Conservation (phyloP, 140 eudicot species). For the Erigeron philadelphicus region DNA sequence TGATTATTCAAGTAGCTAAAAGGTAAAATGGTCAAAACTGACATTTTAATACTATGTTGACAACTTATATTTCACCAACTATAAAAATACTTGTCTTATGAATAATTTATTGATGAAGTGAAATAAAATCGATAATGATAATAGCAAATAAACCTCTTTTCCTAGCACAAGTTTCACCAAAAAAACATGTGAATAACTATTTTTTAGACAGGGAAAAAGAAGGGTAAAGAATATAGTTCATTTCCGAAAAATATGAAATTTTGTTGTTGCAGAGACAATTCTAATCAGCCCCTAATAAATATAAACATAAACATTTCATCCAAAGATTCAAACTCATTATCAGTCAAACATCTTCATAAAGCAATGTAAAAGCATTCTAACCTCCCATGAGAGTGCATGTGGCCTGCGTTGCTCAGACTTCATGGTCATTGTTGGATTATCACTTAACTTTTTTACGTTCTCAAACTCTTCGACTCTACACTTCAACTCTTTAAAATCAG, state of each 20-base stretch:
- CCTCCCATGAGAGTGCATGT: slow-evolving; percentile 99
- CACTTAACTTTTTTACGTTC: slow-evolving; percentile 51
- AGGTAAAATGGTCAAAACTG: not conserved
- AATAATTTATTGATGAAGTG: not conserved
- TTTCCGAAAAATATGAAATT: not conserved
- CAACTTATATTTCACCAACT: not conserved
- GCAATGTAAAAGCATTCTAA: slow-evolving; percentile 22
- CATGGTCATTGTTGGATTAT: slow-evolving; percentile 51
- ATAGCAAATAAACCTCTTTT: not conserved
- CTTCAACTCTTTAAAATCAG: slow-evolving; percentile 71
- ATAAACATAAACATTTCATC: not conserved
- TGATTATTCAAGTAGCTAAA: not conserved
- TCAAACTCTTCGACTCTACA: slow-evolving; percentile 82
- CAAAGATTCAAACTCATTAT: not conserved
- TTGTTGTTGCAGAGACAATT: not conserved
- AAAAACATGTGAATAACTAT: not conserved
- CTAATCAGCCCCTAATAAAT: not conserved
- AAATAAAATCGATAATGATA: too few relatives aligned
- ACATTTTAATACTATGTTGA: not conserved
- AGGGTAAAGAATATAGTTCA: not conserved
- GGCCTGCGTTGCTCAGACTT: slow-evolving; percentile 92
- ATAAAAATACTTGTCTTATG: not conserved
- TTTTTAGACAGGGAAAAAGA: not conserved
- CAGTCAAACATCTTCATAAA: not conserved
- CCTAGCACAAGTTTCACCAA: not conserved